These are phyloP conservation scores for Eudorina sp. DNA, from an alignment of 139 green algal genomes.

Conservation along the genomic window DNA sequence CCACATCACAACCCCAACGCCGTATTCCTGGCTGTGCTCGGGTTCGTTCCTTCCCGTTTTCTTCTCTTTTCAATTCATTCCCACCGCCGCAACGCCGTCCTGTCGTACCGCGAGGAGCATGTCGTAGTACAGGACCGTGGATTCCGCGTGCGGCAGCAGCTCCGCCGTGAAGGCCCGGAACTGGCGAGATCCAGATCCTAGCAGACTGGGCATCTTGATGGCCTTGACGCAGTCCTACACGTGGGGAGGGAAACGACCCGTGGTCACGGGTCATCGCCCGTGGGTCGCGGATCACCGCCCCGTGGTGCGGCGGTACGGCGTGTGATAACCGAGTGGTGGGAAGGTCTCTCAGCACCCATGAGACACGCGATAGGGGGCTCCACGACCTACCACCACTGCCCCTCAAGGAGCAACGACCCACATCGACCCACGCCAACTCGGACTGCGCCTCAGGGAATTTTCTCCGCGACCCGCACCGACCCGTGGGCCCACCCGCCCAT, in stretches of 20 bases:
- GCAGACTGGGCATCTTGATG: constrained; percentile 24
- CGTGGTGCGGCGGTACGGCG: no score
- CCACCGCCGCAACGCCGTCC: no score
- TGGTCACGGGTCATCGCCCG: no score
- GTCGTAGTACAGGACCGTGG: constrained; percentile 9
- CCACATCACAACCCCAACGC: not conserved
- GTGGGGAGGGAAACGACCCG: not conserved
- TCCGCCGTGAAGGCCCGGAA: constrained; percentile 20
- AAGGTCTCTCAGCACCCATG: no score
- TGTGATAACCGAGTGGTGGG: no score
- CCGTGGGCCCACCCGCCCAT: not conserved
- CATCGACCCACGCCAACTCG: not conserved
- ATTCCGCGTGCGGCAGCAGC: constrained; percentile 26
- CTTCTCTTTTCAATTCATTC: not conserved
- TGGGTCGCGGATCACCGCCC: no score
- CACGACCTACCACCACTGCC: not conserved
- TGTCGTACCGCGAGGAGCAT: constrained; percentile 31
- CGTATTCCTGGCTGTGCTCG: no score
- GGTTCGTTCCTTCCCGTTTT: not conserved
- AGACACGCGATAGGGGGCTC: not conserved
- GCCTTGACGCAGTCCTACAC: constrained; percentile 48
- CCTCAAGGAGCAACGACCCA: not conserved
- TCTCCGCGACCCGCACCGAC: not conserved
- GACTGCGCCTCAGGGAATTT: not conserved
- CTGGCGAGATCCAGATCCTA: constrained; percentile 23